phyloP scores from a whole-genome alignment of 805 yeast genomes.

The Ogataea trehaloabstinens region DNA sequence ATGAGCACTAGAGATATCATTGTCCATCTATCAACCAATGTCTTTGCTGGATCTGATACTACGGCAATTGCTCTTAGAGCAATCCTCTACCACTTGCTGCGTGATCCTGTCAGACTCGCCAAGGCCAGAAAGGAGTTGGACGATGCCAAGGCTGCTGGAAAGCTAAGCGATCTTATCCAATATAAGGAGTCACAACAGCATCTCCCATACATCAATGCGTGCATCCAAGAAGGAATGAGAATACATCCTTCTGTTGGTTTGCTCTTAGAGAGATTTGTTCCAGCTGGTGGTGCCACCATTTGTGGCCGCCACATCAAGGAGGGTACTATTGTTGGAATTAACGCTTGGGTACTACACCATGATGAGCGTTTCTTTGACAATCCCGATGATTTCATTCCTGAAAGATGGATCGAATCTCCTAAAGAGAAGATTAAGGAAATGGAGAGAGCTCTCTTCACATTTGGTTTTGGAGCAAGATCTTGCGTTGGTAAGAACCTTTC shows the following conservation, averaged over 20 bases:
- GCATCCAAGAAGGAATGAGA: constrained; percentile 36
- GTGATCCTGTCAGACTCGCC: constrained; percentile 27
- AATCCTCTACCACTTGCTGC: constrained; percentile 39
- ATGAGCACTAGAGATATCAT: constrained; percentile 19
- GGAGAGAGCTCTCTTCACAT: constrained; percentile 39
- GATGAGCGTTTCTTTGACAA: constrained; percentile 35
- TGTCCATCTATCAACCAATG: constrained; percentile 28
- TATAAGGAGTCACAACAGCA: constrained; percentile 34
- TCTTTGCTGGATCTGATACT: constrained; percentile 50
- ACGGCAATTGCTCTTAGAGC: constrained; percentile 41
- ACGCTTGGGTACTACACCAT: constrained; percentile 42
- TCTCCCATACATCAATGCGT: constrained; percentile 39
- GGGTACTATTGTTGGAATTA: constrained; percentile 40
- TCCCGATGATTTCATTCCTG: constrained; percentile 39
- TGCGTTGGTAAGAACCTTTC: constrained; percentile 48
- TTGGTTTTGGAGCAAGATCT: constrained; percentile 47
- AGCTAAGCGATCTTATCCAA: constrained; percentile 30
- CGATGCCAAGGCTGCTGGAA: constrained; percentile 20
- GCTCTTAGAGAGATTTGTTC: constrained; percentile 16
- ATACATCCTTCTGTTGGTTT: constrained; percentile 18
- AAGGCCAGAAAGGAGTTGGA: constrained; percentile 33
- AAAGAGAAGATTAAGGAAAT: constrained; percentile 32
- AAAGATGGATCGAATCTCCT: constrained; percentile 38
- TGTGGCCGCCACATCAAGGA: constrained; percentile 28
- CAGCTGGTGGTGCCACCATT: constrained; percentile 14